Conservation (phyloP, 345 rosid species). For the Eucalyptus sp. region DNA sequence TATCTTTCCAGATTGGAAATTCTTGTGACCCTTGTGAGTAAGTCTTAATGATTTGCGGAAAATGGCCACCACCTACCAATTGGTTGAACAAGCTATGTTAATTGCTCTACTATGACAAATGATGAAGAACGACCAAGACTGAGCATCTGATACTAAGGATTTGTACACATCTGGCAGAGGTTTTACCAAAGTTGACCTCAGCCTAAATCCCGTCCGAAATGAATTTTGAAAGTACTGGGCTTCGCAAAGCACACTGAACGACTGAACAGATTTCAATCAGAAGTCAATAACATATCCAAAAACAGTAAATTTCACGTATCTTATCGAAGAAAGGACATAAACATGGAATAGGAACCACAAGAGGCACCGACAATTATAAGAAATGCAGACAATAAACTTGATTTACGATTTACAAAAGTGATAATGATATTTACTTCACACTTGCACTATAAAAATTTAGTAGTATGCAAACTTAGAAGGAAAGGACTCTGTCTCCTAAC, state of each 20-base stretch:
- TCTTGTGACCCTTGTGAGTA: conserved; percentile 72
- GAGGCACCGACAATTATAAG: neutral
- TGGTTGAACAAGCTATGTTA: neutral
- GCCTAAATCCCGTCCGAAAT: conserved; percentile 77
- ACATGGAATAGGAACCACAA: neutral
- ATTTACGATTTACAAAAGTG: neutral
- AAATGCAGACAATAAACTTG: neutral
- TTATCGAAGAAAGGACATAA: neutral
- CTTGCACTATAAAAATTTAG: neutral
- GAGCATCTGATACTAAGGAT: neutral
- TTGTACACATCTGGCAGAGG: neutral
- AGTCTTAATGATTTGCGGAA: conserved; percentile 79
- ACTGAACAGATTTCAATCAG: conserved; percentile 23
- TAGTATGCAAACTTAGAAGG: neutral
- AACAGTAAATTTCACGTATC: neutral
- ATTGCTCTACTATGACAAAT: neutral
- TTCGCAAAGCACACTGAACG: conserved; percentile 61
- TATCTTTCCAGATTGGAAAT: conserved; percentile 80
- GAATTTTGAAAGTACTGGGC: conserved; percentile 81
- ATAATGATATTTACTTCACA: neutral
- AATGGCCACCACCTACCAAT: conserved; percentile 73
- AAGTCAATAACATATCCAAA: neutral
- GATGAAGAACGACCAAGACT: neutral
- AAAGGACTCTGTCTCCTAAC: neutral
- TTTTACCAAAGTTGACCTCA: conserved; percentile 87